Evolutionary conservation across 768 basidiomycete genomes (phyloP).

Genomic region (Panus rudis): DNA sequence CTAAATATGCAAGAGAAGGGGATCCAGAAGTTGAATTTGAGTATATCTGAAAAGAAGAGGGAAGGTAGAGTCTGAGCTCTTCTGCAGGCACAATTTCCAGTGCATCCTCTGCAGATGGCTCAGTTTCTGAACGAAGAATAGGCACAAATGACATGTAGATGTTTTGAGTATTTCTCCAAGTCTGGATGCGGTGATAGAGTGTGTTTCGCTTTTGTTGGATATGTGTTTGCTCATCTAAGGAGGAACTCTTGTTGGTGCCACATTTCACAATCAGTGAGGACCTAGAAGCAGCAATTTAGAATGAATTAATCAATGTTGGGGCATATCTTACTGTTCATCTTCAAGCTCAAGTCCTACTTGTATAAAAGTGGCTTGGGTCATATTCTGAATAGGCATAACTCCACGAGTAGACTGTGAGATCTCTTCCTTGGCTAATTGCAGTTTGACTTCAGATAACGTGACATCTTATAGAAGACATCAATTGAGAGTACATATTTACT

Average conservation of each 20-base stretch:
- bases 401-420: slow-evolving; percentile 1
- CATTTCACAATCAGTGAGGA: too few species aligned
- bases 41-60: too few species aligned
- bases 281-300: too few species aligned
- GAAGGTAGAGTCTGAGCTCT: too few species aligned
- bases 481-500: neutral
- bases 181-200: slow-evolving; percentile 2
- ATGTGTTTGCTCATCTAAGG: too few species aligned
- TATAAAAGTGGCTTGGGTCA: slow-evolving; percentile 12
- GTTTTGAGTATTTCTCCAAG: slow-evolving; percentile 8
- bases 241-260: too few species aligned
- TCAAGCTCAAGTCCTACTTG: slow-evolving; percentile 17
- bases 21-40: too few species aligned
- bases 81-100: too few species aligned
- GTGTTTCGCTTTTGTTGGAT: slow-evolving; percentile 6
- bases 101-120: too few species aligned
- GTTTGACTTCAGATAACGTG: slow-evolving; percentile 7
- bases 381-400: slow-evolving; percentile 5
- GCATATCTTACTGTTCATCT: slow-evolving; percentile 22
- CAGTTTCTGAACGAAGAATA: neutral
- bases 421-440: slow-evolving; percentile 8
- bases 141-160: slow-evolving; percentile 12
- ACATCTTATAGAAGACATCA: slow-evolving; percentile 4
- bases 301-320: too few species aligned
- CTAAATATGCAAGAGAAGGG: too few species aligned